These are phyloP conservation scores for Cytauxzoon felis DNA, from an alignment of 169 alveolate genomes.

Conservation along the genomic window DNA sequence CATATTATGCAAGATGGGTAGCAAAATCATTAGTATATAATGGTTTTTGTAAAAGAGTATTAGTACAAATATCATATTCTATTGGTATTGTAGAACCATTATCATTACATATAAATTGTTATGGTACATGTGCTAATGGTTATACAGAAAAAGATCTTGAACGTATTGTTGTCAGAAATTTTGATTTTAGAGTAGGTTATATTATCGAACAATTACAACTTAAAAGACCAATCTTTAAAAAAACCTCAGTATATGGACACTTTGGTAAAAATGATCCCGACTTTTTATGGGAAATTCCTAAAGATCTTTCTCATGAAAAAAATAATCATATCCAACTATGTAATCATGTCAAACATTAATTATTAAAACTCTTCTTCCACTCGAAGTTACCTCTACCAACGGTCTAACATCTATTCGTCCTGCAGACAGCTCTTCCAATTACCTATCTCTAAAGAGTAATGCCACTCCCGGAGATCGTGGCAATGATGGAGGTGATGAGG, in stretches of 20 bases:
- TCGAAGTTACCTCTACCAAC: too few relatives aligned
- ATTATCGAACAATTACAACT: constrained; percentile 89
- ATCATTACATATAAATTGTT: constrained; percentile 93
- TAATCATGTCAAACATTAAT: too few relatives aligned
- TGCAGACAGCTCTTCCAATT: too few relatives aligned
- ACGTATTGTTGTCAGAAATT: constrained; percentile 86
- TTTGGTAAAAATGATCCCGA: constrained; percentile 93
- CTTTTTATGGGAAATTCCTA: constrained; percentile 92
- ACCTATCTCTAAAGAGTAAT: too few relatives aligned
- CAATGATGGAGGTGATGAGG: too few relatives aligned
- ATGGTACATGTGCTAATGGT: constrained; percentile 89
- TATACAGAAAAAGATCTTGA: constrained; percentile 86
- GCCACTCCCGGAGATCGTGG: too few relatives aligned
- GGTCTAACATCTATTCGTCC: too few relatives aligned
- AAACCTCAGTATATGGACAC: constrained; percentile 96
- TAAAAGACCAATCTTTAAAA: constrained; percentile 83
- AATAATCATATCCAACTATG: too few relatives aligned
- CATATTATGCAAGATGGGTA: constrained; percentile 96
- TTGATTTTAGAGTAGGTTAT: constrained; percentile 95
- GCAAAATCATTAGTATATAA: constrained; percentile 96
- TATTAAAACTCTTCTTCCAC: too few relatives aligned
- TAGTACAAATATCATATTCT: constrained; percentile 97
- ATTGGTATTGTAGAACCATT: constrained; percentile 96
- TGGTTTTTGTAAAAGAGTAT: constrained; percentile 91
- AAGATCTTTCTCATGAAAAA: constrained; percentile 76